phyloP scores from a whole-genome alignment of 305 asterid species.

The Rubia tinctorum region DNA sequence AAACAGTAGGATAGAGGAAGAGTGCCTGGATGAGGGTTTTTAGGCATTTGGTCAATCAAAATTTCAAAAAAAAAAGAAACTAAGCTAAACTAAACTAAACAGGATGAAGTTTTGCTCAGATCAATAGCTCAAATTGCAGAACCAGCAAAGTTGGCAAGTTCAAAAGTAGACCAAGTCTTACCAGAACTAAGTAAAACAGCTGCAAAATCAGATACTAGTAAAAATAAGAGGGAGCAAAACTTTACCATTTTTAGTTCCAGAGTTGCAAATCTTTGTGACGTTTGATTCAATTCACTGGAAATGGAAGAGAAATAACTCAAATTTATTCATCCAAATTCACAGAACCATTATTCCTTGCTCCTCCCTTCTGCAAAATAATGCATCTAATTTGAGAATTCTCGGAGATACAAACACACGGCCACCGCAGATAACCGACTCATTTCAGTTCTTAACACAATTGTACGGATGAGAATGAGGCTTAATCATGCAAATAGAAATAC shows the following conservation, averaged over 20 bases:
- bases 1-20: too few relatives aligned
- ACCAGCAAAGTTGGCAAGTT: not conserved
- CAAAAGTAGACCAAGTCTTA: not conserved
- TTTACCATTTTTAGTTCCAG: slow-evolving; percentile 11
- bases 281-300: not conserved
- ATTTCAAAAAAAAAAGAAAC: not conserved
- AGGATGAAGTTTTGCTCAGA: not conserved
- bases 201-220: not conserved
- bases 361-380: not conserved
- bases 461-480: not conserved
- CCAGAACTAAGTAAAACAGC: not conserved
- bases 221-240: not conserved
- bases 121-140: not conserved
- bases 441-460: not conserved
- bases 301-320: not conserved
- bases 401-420: not conserved
- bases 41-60: not conserved
- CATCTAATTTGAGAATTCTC: slow-evolving; percentile 1
- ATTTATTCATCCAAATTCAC: not conserved
- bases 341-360: not conserved
- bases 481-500: not conserved
- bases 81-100: not conserved
- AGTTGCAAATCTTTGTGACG: not conserved
- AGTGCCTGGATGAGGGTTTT: too few relatives aligned
- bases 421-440: not conserved